phyloP scores from a whole-genome alignment of 2,329 filamentous ascomycete species.

The Aspergillus novofumigatus region DNA sequence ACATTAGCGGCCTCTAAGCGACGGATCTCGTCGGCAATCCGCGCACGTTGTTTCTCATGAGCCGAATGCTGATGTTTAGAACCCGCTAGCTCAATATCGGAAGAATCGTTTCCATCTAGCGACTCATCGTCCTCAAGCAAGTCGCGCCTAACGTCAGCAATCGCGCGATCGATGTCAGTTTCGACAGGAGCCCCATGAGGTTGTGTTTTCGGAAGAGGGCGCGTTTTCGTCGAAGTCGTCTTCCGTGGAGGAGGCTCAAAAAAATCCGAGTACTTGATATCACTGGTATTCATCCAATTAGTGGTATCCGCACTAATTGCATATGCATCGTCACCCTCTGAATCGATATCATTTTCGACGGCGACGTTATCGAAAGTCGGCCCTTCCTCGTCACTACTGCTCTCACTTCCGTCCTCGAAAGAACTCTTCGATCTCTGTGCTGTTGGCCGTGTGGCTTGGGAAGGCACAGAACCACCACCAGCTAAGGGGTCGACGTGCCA shows the following conservation, averaged over 20 bases:
- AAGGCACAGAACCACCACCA: slow-evolving; percentile 12
- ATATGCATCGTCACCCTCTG: slow-evolving; percentile 55
- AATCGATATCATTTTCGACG: slow-evolving; percentile 62
- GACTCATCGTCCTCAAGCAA: slow-evolving; percentile 72
- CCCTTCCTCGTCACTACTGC: slow-evolving; percentile 59
- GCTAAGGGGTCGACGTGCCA: slow-evolving; percentile 76
- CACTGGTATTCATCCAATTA: slow-evolving; percentile 71
- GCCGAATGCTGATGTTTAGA: slow-evolving; percentile 52
- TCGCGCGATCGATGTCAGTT: slow-evolving; percentile 73
- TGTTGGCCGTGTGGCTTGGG: slow-evolving; percentile 2
- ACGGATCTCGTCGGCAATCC: slow-evolving; percentile 84
- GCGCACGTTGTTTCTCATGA: slow-evolving; percentile 82
- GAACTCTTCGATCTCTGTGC: slow-evolving; percentile 12
- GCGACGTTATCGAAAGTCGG: slow-evolving; percentile 80
- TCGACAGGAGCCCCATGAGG: slow-evolving; percentile 48
- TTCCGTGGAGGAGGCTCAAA: slow-evolving; percentile 82
- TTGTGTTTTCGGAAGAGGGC: slow-evolving; percentile 53
- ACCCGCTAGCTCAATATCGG: slow-evolving; percentile 57
- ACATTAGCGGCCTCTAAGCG: slow-evolving; percentile 85
- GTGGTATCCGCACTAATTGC: slow-evolving; percentile 56
- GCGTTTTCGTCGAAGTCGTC: slow-evolving; percentile 51
- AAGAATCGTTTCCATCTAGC: slow-evolving; percentile 58
- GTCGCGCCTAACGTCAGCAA: slow-evolving; percentile 81
- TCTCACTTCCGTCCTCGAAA: slow-evolving; percentile 56
- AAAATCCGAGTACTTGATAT: slow-evolving; percentile 88